phyloP scores from a whole-genome alignment of 1,284 basidiomycete species.

The Exobasidium rhododendri region DNA sequence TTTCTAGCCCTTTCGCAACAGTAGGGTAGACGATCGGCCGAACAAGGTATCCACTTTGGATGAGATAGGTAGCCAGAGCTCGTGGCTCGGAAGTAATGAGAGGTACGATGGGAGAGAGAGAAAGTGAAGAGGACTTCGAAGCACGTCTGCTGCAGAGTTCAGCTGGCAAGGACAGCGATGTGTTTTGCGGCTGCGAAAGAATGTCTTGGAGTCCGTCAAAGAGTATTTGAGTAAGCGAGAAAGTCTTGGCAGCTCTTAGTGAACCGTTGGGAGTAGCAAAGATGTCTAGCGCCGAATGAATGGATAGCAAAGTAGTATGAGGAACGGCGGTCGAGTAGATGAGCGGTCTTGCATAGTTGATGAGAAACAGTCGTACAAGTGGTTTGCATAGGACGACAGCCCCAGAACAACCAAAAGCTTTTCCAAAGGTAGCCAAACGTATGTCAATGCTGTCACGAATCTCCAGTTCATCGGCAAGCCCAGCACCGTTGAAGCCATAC shows the following conservation, averaged over 20 bases:
- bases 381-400: conserved; percentile 74
- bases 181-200: neutral
- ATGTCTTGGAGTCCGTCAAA: neutral
- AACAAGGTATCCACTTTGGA: conserved; percentile 65
- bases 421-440: conserved; percentile 49
- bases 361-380: conserved; percentile 73
- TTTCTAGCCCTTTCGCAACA: conserved; percentile 74
- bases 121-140: conserved; percentile 16
- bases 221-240: neutral
- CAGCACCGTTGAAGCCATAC: conserved; percentile 57
- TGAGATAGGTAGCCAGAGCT: conserved; percentile 67
- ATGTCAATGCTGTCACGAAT: conserved; percentile 26
- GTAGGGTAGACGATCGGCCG: conserved; percentile 71
- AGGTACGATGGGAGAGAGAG: conserved; percentile 72
- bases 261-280: conserved; percentile 57
- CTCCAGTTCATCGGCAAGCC: conserved; percentile 32
- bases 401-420: conserved; percentile 42
- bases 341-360: conserved; percentile 88
- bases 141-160: neutral
- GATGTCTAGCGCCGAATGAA: conserved; percentile 73
- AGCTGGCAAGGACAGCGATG: neutral
- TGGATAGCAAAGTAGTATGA: conserved; percentile 59
- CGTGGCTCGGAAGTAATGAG: conserved; percentile 73
- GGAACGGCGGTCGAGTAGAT: conserved; percentile 44
- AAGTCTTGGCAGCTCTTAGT: neutral